These are phyloP conservation scores for Blastomyces emzantsi DNA, from an alignment of 2,329 filamentous ascomycete species.

Conservation along the genomic window DNA sequence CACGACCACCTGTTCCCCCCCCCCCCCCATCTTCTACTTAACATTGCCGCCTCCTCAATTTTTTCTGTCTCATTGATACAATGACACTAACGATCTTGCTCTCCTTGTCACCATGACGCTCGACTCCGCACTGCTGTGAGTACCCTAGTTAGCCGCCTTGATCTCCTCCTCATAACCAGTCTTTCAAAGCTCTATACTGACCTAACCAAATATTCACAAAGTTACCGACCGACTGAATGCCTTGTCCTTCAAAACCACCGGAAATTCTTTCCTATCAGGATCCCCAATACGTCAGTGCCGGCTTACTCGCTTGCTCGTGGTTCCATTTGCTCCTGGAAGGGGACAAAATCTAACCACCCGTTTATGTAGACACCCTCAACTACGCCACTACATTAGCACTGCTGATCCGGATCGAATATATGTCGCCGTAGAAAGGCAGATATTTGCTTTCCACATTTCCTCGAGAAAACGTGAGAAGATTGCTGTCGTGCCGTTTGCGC, in stretches of 20 bases:
- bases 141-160: conserved; percentile 7
- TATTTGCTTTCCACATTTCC: conserved; percentile 60
- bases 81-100: conserved; percentile 7
- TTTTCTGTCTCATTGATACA: background rate
- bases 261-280: conserved; percentile 58
- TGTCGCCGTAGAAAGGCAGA: conserved; percentile 70
- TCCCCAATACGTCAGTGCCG: conserved; percentile 53
- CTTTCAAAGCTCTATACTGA: conserved; percentile 8
- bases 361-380: conserved; percentile 37
- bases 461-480: conserved; percentile 64
- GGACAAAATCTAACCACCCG: background rate
- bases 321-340: background rate
- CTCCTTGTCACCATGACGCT: conserved; percentile 32
- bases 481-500: conserved; percentile 59
- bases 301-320: background rate
- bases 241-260: conserved; percentile 53
- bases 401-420: conserved; percentile 70
- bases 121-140: conserved; percentile 33
- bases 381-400: conserved; percentile 81
- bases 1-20: background rate
- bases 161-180: background rate
- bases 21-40: background rate
- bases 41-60: conserved; percentile 7
- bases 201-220: conserved; percentile 27
- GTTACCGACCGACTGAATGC: conserved; percentile 56